These are phyloP conservation scores for Schwanniomyces vanrijiae DNA, from an alignment of 805 yeast species.

Conservation along the genomic window DNA sequence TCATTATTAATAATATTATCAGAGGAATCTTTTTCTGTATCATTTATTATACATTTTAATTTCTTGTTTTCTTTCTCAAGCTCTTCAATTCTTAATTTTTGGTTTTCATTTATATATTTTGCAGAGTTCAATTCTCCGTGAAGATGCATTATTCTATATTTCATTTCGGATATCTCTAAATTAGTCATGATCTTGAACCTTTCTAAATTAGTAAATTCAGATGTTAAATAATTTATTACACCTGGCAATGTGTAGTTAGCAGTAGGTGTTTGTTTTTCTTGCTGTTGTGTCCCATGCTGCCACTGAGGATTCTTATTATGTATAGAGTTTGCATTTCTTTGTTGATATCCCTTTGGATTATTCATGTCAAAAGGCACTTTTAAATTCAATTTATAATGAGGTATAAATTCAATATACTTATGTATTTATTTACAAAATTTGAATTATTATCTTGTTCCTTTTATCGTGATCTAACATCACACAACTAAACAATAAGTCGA, in stretches of 20 bases:
- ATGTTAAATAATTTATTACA: conserved; percentile 56
- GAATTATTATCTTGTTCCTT: background rate
- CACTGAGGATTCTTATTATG: conserved; percentile 8
- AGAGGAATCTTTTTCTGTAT: background rate
- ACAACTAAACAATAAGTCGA: no score
- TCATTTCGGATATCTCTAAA: conserved; percentile 53
- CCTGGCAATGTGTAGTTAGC: conserved; percentile 55
- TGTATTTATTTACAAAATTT: background rate
- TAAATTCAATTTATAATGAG: background rate
- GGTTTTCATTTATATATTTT: conserved; percentile 40
- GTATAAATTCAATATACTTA: no score
- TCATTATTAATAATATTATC: background rate
- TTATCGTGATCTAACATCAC: background rate
- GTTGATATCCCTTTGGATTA: background rate
- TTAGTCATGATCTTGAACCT: conserved; percentile 49
- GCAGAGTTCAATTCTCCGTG: conserved; percentile 53
- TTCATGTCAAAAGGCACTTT: background rate
- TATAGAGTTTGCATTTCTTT: background rate
- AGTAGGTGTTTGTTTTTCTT: conserved; percentile 29
- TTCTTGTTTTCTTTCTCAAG: conserved; percentile 30
- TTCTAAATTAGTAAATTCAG: conserved; percentile 52
- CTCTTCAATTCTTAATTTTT: conserved; percentile 35
- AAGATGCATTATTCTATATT: conserved; percentile 48
- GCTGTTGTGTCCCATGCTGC: conserved; percentile 11
- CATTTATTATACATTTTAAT: conserved; percentile 3